Evolutionary conservation across 2,329 filamentous ascomycete species (phyloP).

Genomic region (Bipolaris victoriae): DNA sequence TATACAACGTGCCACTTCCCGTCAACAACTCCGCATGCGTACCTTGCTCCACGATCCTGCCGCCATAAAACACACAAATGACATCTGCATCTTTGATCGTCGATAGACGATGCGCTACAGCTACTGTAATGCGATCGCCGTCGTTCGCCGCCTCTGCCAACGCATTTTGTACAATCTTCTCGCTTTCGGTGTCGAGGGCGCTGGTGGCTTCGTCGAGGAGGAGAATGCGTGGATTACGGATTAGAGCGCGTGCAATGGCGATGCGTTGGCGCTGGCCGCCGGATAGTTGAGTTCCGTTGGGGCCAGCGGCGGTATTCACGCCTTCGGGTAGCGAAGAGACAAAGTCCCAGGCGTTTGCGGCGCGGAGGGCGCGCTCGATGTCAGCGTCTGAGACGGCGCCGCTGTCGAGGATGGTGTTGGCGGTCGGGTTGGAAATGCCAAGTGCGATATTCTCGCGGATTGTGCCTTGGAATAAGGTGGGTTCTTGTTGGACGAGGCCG

Average conservation of each 20-base stretch:
- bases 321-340: constrained; percentile 59
- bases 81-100: constrained; percentile 92
- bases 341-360: constrained; percentile 48
- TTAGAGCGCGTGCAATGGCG: constrained; percentile 51
- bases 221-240: constrained; percentile 50
- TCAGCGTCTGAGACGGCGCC: background rate
- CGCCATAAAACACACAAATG: constrained; percentile 91
- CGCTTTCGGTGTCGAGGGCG: constrained; percentile 47
- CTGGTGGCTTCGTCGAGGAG: constrained; percentile 4
- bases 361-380: constrained; percentile 76
- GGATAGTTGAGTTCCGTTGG: constrained; percentile 42
- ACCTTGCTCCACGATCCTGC: constrained; percentile 79
- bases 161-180: constrained; percentile 47
- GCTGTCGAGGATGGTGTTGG: background rate
- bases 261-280: constrained; percentile 52
- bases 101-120: constrained; percentile 76
- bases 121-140: constrained; percentile 63
- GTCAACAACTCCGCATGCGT: constrained; percentile 53
- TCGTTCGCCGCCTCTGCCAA: constrained; percentile 39
- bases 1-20: constrained; percentile 42
- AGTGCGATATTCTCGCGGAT: constrained; percentile 55
- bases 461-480: constrained; percentile 53
- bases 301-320: constrained; percentile 13
- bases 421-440: background rate
- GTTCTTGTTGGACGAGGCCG: constrained; percentile 64